phyloP scores from a whole-genome alignment of 2,329 filamentous ascomycete species.

The Penicillium sp. region DNA sequence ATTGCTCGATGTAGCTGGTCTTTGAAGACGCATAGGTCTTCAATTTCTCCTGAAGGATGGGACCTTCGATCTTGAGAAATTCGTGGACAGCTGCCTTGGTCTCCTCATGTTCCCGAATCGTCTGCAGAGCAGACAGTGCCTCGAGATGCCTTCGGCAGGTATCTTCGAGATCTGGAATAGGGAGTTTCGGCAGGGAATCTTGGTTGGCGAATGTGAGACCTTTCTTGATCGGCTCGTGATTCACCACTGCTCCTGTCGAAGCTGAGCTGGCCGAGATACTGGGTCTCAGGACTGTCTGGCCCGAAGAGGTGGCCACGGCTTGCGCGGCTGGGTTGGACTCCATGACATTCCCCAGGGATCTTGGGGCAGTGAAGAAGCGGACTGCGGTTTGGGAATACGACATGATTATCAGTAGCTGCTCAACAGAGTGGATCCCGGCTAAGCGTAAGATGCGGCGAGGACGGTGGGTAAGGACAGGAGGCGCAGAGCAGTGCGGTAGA shows the following conservation, averaged over 20 bases:
- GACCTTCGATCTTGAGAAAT: constrained; percentile 75
- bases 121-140: constrained; percentile 74
- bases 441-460: constrained; percentile 68
- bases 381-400: constrained; percentile 58
- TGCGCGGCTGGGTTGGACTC: constrained; percentile 28
- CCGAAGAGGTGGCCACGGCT: constrained; percentile 6
- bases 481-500: constrained; percentile 83
- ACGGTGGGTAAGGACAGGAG: constrained; percentile 74
- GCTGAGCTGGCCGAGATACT: constrained; percentile 12
- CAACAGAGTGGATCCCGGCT: constrained; percentile 16
- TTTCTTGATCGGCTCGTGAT: constrained; percentile 42
- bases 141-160: constrained; percentile 75
- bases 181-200: constrained; percentile 81
- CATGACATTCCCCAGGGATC: constrained; percentile 66
- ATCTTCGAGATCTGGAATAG: constrained; percentile 78
- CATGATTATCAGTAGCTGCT: constrained; percentile 48
- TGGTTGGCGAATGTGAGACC: constrained; percentile 86
- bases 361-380: constrained; percentile 64
- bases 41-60: constrained; percentile 77
- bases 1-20: constrained; percentile 97
- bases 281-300: constrained; percentile 21
- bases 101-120: constrained; percentile 72
- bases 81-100: constrained; percentile 74
- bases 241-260: constrained; percentile 7
- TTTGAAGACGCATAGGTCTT: constrained; percentile 86